Conservation (phyloP, 495 filamentous ascomycete species). For the Evernia prunastri region DNA sequence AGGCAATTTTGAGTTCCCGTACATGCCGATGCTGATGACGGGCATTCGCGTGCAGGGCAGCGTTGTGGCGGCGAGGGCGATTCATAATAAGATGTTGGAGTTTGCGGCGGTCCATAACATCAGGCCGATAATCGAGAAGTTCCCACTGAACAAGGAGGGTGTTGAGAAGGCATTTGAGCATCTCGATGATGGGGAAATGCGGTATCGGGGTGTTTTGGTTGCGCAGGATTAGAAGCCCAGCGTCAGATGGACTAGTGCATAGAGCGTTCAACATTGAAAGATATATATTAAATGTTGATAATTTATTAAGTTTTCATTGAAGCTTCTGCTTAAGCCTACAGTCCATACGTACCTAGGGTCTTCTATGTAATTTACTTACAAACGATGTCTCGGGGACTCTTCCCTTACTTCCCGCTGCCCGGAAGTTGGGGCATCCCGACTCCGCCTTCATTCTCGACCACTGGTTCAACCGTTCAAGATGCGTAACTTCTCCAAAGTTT, state of each 20-base stretch:
- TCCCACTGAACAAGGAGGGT: constrained; percentile 49
- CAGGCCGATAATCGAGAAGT: constrained; percentile 50
- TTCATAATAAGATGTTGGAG: constrained; percentile 50
- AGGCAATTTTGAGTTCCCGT: constrained; percentile 48
- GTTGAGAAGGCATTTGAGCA: constrained; percentile 47
- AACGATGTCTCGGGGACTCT: no score
- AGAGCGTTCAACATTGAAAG: not conserved
- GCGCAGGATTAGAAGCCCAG: constrained; percentile 19
- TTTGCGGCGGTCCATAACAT: constrained; percentile 52
- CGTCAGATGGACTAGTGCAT: not conserved
- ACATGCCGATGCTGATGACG: constrained; percentile 40
- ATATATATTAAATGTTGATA: not conserved
- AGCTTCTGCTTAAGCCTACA: no score
- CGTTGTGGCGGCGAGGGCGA: constrained; percentile 43
- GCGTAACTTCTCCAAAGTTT: no score
- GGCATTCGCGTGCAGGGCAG: constrained; percentile 50
- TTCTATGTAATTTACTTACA: no score
- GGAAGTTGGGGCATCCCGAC: no score
- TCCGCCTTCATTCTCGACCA: no score
- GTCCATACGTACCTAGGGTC: no score
- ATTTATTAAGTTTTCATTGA: not conserved
- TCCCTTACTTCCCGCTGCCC: no score
- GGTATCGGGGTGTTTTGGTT: constrained; percentile 50
- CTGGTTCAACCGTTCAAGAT: no score
- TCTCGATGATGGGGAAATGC: constrained; percentile 49